Base-by-base conservation (phyloP, 768 basidiomycete genomes). In the Psilocybe cubensis region DNA sequence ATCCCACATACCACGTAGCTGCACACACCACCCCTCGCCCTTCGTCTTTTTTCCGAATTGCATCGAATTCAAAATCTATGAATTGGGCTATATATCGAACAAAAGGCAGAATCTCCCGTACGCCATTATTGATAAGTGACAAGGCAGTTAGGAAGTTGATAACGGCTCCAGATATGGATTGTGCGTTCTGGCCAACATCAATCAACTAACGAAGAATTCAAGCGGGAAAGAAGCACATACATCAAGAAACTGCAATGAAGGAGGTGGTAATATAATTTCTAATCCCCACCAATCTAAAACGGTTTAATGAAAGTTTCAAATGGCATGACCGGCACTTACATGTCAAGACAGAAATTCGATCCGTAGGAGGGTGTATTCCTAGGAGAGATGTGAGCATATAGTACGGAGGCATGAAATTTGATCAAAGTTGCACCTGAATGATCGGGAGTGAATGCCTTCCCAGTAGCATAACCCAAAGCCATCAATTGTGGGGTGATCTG, bases 211-310 rank as follows among this genome's bases (percentile, higher is more conserved):
- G 7, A 4, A 12, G 7, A 18, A 28, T 24, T 35, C 8, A 33
- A n/a, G n/a, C n/a, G n/a, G n/a, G 12, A n/a, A 23, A 60, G 41
- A 41, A 23, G 47, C n/a, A 76, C 85, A 54, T 48, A 87, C 85
- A 43, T 73, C 69, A 18, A 96, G 79, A 65, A 85, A 82, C 25
- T 66, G 67, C 31, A 96, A 64, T 1, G 91, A 83, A 1, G 91
- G 82, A 18, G 86, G 82, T 3, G 94, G 93, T 24, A 96, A 77
- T 31, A 85, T 79, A 0, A 94, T 54, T 67, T 96, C 93, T 11
- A 92, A 75, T 12, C 93, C 93, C 93, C 93, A 96, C 93, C 93
- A 94, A 70, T 94, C 92, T 94, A 60, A 7, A 53, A 42, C 35
- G 47, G 47, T 21, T 56, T 21, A 55, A 41, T 45, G 45, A 56